A percentile compares a stretch with the other conserved stretches of the same genome.
Conservation (phyloP, 2,329 filamentous ascomycete genomes). For the Byssochlamys sp. region DNA sequence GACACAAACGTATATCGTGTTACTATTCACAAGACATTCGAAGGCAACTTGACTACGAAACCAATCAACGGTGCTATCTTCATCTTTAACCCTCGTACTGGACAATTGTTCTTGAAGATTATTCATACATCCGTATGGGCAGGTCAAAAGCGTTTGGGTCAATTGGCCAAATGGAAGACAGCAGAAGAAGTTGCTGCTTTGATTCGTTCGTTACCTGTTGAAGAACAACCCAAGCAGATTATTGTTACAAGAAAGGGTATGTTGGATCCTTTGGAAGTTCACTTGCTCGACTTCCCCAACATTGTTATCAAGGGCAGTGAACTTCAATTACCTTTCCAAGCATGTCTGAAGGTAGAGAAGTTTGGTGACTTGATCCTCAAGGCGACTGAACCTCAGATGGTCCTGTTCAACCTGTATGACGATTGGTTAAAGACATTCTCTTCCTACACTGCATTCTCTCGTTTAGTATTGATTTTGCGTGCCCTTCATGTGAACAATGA, state of each 20-base stretch:
- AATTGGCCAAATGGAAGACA: slow-evolving; percentile 98
- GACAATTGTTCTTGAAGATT: slow-evolving; percentile 95
- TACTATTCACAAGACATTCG: slow-evolving; percentile 98
- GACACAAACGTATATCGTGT: slow-evolving; percentile 99
- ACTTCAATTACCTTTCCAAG: slow-evolving; percentile 93
- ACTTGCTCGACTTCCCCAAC: slow-evolving; percentile 95
- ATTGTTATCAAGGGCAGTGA: slow-evolving; percentile 97
- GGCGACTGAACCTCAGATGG: slow-evolving; percentile 98
- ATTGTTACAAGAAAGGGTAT: slow-evolving; percentile 97
- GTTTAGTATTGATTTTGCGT: slow-evolving; percentile 83
- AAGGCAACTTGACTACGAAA: slow-evolving; percentile 97
- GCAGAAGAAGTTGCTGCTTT: slow-evolving; percentile 98
- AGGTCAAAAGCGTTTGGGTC: slow-evolving; percentile 95
- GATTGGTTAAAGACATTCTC: slow-evolving; percentile 98
- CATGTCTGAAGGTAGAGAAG: slow-evolving; percentile 99
- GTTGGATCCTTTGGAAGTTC: slow-evolving; percentile 90
- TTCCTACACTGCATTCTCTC: slow-evolving; percentile 95
- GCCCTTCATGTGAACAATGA: slow-evolving; percentile 95
- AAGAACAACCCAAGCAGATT: slow-evolving; percentile 97
- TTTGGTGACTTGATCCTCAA: slow-evolving; percentile 97
- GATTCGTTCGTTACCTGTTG: slow-evolving; percentile 86
- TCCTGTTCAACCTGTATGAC: slow-evolving; percentile 96
- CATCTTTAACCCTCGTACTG: slow-evolving; percentile 98
- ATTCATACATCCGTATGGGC: slow-evolving; percentile 99
- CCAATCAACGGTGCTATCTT: slow-evolving; percentile 99